Base-by-base conservation (phyloP, 2,329 filamentous ascomycete species). In the Orbilia quercus region DNA sequence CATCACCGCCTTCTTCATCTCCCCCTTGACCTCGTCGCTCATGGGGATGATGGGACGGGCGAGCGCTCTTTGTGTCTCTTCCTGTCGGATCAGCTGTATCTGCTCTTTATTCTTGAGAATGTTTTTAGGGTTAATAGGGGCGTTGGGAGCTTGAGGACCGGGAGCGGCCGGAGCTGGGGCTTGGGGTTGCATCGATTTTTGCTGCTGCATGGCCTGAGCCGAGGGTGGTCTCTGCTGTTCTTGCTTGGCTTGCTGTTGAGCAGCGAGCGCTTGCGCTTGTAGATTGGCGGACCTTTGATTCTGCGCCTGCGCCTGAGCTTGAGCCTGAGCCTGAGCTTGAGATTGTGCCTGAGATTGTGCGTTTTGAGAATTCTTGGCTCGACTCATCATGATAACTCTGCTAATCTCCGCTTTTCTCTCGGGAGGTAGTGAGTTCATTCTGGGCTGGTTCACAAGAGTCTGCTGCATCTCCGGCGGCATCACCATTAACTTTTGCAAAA, bases 41-140 rank as follows among this genome's bases (percentile, higher is more conserved):
- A 73, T 73, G 31, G 53, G 60, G 23, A 73, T 63, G 34, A 73
- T 55, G 12, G 60, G 69, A 7, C 69, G 38, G 4, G 60, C 62
- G 22, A 66, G 36, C 2, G 69, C 69, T 31, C 38, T n/a, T n/a
- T 53, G 45, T 0, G 47, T 73, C 38, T 73, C 69, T 14, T 73
- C 69, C 23, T 73, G 69, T 40, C 62, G 45, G 34, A 73, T 62
- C 60, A 45, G 11, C 25, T 73, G 69, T 6, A 73, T 45, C 25
- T 67, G 62, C 23, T 73, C 62, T 40, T 67, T 73, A 23, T 64
- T 73, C 62, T 62, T 73, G 9, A 73, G 40, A 12, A 73, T 40
- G 11, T 73, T 45, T 16, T 60, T 60, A 9, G 69, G 69, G 25
- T 65, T 60, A 28, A 63, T 47, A 23, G 47, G 69, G 14, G 54